Percentiles rank a stretch among this genome's conserved stretches.
Conservation (phyloP, 768 basidiomycete species). For the Tremella yokohamensis region DNA sequence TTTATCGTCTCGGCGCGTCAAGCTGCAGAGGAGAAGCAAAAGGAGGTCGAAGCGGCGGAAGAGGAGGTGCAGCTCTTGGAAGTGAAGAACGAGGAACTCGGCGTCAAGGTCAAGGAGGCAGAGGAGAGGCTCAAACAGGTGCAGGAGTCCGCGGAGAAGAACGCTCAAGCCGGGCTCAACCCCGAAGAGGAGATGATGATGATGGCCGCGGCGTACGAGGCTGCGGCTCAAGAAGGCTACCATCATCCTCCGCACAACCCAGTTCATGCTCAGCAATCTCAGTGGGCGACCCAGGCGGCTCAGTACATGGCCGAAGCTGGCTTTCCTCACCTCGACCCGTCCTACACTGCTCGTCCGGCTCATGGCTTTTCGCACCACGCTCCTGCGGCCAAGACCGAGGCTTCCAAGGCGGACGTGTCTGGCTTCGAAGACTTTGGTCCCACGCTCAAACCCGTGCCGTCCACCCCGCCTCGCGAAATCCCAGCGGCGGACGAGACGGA, state of each 20-base stretch:
- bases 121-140: slow-evolving; percentile 60
- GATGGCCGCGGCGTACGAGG: slow-evolving; percentile 46
- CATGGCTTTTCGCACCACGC: slow-evolving; percentile 27
- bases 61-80: slow-evolving; percentile 58
- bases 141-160: slow-evolving; percentile 51
- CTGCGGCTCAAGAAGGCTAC: slow-evolving; percentile 43
- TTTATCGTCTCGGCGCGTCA: slow-evolving; percentile 62
- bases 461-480: no score
- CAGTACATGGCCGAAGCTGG: slow-evolving; percentile 47
- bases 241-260: slow-evolving; percentile 10
- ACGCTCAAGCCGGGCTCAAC: slow-evolving; percentile 6
- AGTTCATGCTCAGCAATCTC: slow-evolving; percentile 2
- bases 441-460: slow-evolving; percentile 14
- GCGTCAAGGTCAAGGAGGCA: slow-evolving; percentile 66
- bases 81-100: slow-evolving; percentile 56
- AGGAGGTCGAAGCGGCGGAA: slow-evolving; percentile 54
- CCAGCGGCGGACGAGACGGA: slow-evolving; percentile 34
- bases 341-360: slow-evolving; percentile 29
- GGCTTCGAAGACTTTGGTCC: slow-evolving; percentile 52
- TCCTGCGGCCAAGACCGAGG: background rate
- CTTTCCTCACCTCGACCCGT: slow-evolving; percentile 45
- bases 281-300: slow-evolving; percentile 48
- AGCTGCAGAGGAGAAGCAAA: slow-evolving; percentile 60
- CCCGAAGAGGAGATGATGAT: slow-evolving; percentile 50
- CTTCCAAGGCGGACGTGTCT: slow-evolving; percentile 34